Conservation (phyloP, 1,284 basidiomycete species). For the Trichosporon ovoides region DNA sequence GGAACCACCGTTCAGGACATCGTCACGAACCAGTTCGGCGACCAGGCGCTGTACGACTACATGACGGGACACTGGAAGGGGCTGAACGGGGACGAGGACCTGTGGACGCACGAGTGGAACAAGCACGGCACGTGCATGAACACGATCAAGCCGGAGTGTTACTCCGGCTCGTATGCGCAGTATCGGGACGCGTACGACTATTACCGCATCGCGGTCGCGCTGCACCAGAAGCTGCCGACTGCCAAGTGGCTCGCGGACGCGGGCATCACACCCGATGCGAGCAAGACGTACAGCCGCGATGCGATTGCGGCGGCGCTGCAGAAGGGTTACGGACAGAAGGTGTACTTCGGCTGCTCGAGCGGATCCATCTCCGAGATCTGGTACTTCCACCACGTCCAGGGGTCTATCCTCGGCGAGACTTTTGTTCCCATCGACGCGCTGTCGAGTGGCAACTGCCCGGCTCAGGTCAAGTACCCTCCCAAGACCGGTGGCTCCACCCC, state of each 20-base stretch:
- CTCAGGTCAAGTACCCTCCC: neutral
- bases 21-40: neutral
- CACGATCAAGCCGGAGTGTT: constrained; percentile 14
- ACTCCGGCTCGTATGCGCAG: neutral
- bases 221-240: constrained; percentile 56
- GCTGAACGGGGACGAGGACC: constrained; percentile 1
- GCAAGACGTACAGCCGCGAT: constrained; percentile 58
- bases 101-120: neutral
- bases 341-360: constrained; percentile 62
- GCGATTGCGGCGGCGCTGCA: constrained; percentile 58
- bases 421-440: constrained; percentile 1
- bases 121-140: constrained; percentile 38
- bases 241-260: constrained; percentile 64
- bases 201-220: constrained; percentile 37
- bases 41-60: neutral
- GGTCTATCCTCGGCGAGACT: neutral
- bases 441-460: neutral
- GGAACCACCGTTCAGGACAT: neutral
- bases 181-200: neutral
- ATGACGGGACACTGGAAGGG: constrained; percentile 1
- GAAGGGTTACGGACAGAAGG: constrained; percentile 57
- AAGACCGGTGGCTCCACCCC: neutral
- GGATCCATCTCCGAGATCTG: constrained; percentile 55
- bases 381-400: constrained; percentile 7
- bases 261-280: constrained; percentile 63